These are phyloP conservation scores for Hypoxylon fragiforme DNA, from an alignment of 495 filamentous ascomycete genomes.

Conservation along the genomic window DNA sequence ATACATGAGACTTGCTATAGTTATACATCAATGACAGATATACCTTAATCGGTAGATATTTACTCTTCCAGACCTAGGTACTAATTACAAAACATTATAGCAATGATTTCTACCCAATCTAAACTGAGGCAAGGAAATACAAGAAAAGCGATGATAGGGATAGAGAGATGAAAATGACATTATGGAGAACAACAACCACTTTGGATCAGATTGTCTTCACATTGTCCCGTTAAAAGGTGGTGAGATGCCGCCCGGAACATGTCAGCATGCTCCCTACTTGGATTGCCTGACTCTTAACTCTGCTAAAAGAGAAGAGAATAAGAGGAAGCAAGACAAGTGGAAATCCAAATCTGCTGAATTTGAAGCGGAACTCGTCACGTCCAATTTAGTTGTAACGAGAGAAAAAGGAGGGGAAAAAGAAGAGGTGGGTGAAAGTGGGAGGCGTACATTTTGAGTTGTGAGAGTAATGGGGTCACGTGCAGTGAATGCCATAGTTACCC, in stretches of 20 bases:
- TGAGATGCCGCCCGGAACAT: conserved; percentile 60
- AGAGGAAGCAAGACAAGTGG: conserved; percentile 29
- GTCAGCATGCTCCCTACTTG: conserved; percentile 53
- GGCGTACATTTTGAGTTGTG: not conserved
- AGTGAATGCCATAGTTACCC: no score
- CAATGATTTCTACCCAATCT: no score
- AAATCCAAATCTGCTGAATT: conserved; percentile 41
- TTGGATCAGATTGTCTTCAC: conserved; percentile 62
- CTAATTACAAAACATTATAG: no score
- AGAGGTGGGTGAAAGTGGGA: not conserved
- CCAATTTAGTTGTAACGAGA: conserved; percentile 62
- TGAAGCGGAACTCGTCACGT: conserved; percentile 57
- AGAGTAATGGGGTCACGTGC: not conserved
- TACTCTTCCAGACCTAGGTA: no score
- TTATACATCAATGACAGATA: no score
- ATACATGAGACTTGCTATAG: no score
- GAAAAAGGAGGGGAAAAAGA: conserved; percentile 36
- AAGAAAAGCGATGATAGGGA: conserved; percentile 7
- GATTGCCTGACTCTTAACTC: no score
- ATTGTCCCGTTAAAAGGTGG: conserved; percentile 61
- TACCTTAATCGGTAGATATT: no score
- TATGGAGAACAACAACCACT: conserved; percentile 32
- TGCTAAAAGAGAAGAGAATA: no score
- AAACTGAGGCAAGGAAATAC: no score
- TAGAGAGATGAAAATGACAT: conserved; percentile 9